Evolutionary conservation across 164 flowering plant species (phyloP).

Genomic region (Vitis labrusca): DNA sequence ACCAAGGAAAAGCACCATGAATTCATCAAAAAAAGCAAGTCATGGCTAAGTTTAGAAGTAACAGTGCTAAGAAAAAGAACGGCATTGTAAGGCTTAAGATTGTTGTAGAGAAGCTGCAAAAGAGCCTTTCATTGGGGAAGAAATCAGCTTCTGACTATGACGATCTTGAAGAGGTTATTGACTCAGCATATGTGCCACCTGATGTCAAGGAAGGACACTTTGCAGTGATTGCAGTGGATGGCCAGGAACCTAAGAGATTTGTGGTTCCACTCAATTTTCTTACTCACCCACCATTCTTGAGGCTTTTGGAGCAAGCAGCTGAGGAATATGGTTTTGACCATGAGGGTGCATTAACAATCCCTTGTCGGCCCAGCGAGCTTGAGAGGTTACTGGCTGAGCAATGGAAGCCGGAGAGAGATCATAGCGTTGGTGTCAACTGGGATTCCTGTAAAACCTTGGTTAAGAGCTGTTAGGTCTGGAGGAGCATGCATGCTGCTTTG

Average conservation of each 20-base stretch:
- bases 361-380: slow-evolving; percentile 51
- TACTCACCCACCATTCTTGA: slow-evolving; percentile 39
- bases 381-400: slow-evolving; percentile 44
- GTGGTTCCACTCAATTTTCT: slow-evolving; percentile 44
- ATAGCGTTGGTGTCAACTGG: neutral
- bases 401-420: slow-evolving; percentile 6
- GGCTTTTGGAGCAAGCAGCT: slow-evolving; percentile 56
- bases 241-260: slow-evolving; percentile 39
- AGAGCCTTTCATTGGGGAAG: slow-evolving; percentile 30
- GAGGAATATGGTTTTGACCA: slow-evolving; percentile 66
- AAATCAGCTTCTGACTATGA: slow-evolving; percentile 8
- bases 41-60: slow-evolving; percentile 19
- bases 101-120: slow-evolving; percentile 38
- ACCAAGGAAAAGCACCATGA: neutral
- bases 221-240: slow-evolving; percentile 51
- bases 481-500: no score
- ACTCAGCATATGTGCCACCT: slow-evolving; percentile 33
- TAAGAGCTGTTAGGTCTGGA: slow-evolving; percentile 6
- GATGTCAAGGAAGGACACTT: slow-evolving; percentile 77
- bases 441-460: slow-evolving; percentile 7
- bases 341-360: slow-evolving; percentile 55
- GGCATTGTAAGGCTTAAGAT: slow-evolving; percentile 41
- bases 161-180: neutral
- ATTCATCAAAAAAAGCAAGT: neutral
- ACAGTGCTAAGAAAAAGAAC: slow-evolving; percentile 28